Percentiles rank a stretch among this genome's conserved stretches.
phyloP scores from a whole-genome alignment of 2,329 filamentous ascomycete genomes.

The Calonectria multiphialidica region DNA sequence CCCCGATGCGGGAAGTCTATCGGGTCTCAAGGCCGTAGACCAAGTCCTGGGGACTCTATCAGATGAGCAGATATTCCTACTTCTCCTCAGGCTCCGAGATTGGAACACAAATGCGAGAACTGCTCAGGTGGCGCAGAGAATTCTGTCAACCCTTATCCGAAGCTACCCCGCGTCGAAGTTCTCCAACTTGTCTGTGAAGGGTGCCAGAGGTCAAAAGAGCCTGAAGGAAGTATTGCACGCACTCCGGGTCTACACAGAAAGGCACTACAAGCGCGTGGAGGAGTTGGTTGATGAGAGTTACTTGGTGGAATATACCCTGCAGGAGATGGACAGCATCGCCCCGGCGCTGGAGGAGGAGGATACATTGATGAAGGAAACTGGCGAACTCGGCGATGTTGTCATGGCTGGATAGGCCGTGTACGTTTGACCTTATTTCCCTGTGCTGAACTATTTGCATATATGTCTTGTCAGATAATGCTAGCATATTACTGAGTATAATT shows the following conservation, averaged over 20 bases:
- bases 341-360: slow-evolving; percentile 54
- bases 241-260: slow-evolving; percentile 90
- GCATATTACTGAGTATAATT: not conserved
- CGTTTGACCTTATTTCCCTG: not conserved
- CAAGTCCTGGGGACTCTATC: slow-evolving; percentile 83
- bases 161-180: slow-evolving; percentile 85
- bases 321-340: slow-evolving; percentile 87
- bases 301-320: slow-evolving; percentile 90
- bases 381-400: slow-evolving; percentile 55
- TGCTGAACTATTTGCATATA: not conserved
- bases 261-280: slow-evolving; percentile 91
- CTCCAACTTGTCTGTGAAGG: slow-evolving; percentile 74
- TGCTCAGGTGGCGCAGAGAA: slow-evolving; percentile 84
- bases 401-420: slow-evolving; percentile 45
- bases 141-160: slow-evolving; percentile 83
- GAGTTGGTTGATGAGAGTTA: slow-evolving; percentile 95
- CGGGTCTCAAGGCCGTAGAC: slow-evolving; percentile 79
- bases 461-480: not conserved
- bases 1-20: slow-evolving; percentile 73
- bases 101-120: slow-evolving; percentile 98
- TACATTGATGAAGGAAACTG: slow-evolving; percentile 49
- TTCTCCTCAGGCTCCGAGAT: slow-evolving; percentile 87
- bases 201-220: slow-evolving; percentile 70
- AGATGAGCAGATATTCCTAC: slow-evolving; percentile 86
- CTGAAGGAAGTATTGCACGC: slow-evolving; percentile 88